Conservation (phyloP, 192 early-diverging fungal species). For the Backusella macrospora region DNA sequence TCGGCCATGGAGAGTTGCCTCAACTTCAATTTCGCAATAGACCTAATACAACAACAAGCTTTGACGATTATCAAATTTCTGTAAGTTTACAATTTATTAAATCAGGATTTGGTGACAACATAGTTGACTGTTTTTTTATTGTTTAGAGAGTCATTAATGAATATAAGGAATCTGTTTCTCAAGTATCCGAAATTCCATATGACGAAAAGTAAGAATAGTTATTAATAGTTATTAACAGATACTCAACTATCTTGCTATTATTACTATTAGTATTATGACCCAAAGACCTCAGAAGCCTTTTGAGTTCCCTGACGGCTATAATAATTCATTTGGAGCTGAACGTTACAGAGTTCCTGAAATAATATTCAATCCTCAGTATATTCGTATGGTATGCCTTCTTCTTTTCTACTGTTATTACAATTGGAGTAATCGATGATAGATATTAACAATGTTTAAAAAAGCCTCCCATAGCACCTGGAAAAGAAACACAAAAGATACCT, state of each 20-base stretch:
- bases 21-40: constrained; percentile 52
- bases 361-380: constrained; percentile 80
- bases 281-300: constrained; percentile 82
- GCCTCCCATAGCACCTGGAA: constrained; percentile 12
- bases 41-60: constrained; percentile 63
- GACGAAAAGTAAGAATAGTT: constrained; percentile 61
- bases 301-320: constrained; percentile 98
- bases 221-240: not conserved
- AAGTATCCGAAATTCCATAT: constrained; percentile 72
- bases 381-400: constrained; percentile 41
- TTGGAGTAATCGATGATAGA: not conserved
- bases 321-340: constrained; percentile 74
- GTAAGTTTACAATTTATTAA: constrained; percentile 37
- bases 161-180: constrained; percentile 93
- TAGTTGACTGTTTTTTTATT: not conserved
- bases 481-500: constrained; percentile 18
- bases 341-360: constrained; percentile 87
- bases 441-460: not conserved
- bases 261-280: constrained; percentile 44
- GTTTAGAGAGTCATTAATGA: constrained; percentile 80
- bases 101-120: not conserved
- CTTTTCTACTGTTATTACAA: not conserved
- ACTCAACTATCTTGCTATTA: not conserved
- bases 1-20: constrained; percentile 70
- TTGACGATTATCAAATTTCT: constrained; percentile 73